phyloP scores from a whole-genome alignment of 768 basidiomycete species.

The Myochromella boudieri region DNA sequence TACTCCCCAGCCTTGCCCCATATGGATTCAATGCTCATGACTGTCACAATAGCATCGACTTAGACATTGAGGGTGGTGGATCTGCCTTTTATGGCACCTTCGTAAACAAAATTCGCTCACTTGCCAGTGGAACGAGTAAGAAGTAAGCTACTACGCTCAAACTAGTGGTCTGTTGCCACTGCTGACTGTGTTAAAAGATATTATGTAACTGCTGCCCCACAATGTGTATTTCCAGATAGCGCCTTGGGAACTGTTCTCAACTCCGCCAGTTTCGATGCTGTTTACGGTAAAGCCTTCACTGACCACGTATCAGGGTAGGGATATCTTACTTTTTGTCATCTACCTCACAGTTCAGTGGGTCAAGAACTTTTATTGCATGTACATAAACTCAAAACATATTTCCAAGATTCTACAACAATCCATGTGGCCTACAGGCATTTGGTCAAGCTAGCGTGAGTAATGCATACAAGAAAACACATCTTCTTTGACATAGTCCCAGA shows the following conservation, averaged over 20 bases:
- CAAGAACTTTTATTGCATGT: background rate
- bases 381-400: background rate
- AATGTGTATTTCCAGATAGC: slow-evolving; percentile 70
- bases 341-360: slow-evolving; percentile 35
- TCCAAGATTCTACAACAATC: slow-evolving; percentile 56
- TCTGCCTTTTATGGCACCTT: slow-evolving; percentile 51
- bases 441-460: slow-evolving; percentile 46
- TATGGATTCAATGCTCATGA: background rate
- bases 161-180: background rate
- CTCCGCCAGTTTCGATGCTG: slow-evolving; percentile 63
- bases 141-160: slow-evolving; percentile 31
- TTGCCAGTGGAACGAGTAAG: slow-evolving; percentile 51
- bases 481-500: slow-evolving; percentile 33
- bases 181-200: slow-evolving; percentile 53
- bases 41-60: slow-evolving; percentile 46
- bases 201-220: slow-evolving; percentile 65
- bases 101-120: slow-evolving; percentile 53
- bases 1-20: slow-evolving; percentile 22
- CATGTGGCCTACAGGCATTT: slow-evolving; percentile 50
- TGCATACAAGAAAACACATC: background rate
- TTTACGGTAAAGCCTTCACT: slow-evolving; percentile 47
- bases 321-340: background rate
- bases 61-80: slow-evolving; percentile 74
- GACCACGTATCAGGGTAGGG: background rate
- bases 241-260: slow-evolving; percentile 60